Evolutionary conservation across 1,284 basidiomycete species (phyloP).

Genomic region (Moniliophthora roreri): DNA sequence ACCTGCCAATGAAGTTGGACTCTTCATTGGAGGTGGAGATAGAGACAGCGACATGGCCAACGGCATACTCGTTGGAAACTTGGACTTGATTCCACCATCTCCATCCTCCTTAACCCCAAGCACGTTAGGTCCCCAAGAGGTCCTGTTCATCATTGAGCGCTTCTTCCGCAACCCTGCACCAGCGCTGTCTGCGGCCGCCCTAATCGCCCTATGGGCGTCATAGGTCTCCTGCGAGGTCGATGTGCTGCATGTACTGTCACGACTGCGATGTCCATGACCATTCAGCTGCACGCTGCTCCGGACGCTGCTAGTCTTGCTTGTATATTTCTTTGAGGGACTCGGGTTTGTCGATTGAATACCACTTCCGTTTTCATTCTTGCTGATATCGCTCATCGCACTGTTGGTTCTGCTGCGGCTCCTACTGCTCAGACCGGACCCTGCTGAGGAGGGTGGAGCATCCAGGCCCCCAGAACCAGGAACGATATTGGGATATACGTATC

Average conservation of each 20-base stretch:
- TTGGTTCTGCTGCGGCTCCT: neutral
- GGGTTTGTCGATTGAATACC: neutral
- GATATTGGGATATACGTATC: too few species aligned
- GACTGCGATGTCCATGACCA: neutral
- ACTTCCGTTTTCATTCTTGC: neutral
- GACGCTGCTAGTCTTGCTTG: neutral
- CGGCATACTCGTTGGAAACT: neutral
- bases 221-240: neutral
- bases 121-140: conserved; percentile 12
- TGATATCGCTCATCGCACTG: neutral
- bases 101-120: neutral
- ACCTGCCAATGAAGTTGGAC: neutral
- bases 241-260: neutral
- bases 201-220: conserved; percentile 10
- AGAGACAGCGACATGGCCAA: neutral
- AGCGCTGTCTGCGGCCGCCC: conserved; percentile 13
- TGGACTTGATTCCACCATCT: neutral
- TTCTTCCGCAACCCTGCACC: conserved; percentile 13
- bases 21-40: conserved; percentile 4
- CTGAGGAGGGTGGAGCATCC: neutral
- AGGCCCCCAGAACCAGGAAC: neutral
- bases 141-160: conserved; percentile 14
- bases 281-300: too few species aligned
- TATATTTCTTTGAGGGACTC: too few species aligned
- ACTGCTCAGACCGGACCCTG: neutral